Percentiles rank a stretch among this genome's conserved stretches.
Evolutionary conservation across 352 stramenopile species (phyloP).

Genomic region (Pythium sukuiense): DNA sequence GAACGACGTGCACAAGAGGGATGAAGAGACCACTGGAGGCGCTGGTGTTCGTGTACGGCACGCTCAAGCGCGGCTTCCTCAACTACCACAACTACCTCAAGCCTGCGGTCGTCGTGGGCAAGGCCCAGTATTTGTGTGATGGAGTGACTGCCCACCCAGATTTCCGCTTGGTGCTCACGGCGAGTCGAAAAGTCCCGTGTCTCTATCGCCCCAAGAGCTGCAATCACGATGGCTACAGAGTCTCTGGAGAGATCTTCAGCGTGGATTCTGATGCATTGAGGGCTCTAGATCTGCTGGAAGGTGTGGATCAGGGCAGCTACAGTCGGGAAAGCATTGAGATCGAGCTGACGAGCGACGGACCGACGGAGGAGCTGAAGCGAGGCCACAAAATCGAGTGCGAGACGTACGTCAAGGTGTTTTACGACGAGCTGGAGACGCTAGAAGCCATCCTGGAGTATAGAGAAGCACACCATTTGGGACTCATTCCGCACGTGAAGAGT

Average conservation of each 20-base stretch:
- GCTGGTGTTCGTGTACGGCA: constrained; percentile 80
- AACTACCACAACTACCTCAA: constrained; percentile 73
- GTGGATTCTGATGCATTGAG: constrained; percentile 55
- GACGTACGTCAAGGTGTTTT: constrained; percentile 58
- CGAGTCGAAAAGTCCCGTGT: constrained; percentile 64
- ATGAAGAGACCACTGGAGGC: constrained; percentile 32
- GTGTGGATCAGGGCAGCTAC: constrained; percentile 68
- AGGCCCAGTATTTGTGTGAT: constrained; percentile 48
- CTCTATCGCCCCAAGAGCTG: constrained; percentile 50
- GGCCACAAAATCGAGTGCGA: constrained; percentile 45
- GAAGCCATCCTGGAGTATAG: constrained; percentile 56
- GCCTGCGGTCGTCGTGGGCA: constrained; percentile 44
- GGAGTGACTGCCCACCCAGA: constrained; percentile 36
- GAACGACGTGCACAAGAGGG: neutral
- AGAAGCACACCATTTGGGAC: constrained; percentile 39
- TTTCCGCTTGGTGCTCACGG: constrained; percentile 67
- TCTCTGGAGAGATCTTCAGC: constrained; percentile 61
- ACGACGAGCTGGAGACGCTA: constrained; percentile 51
- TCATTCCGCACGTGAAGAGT: constrained; percentile 21
- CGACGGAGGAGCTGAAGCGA: constrained; percentile 17
- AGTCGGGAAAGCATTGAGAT: constrained; percentile 62
- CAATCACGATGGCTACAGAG: constrained; percentile 31
- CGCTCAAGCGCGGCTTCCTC: constrained; percentile 70
- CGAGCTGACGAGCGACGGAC: constrained; percentile 40
- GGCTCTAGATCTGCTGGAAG: constrained; percentile 76